phyloP scores from a whole-genome alignment of 2,329 filamentous ascomycete genomes.

The Eutypella sp. region DNA sequence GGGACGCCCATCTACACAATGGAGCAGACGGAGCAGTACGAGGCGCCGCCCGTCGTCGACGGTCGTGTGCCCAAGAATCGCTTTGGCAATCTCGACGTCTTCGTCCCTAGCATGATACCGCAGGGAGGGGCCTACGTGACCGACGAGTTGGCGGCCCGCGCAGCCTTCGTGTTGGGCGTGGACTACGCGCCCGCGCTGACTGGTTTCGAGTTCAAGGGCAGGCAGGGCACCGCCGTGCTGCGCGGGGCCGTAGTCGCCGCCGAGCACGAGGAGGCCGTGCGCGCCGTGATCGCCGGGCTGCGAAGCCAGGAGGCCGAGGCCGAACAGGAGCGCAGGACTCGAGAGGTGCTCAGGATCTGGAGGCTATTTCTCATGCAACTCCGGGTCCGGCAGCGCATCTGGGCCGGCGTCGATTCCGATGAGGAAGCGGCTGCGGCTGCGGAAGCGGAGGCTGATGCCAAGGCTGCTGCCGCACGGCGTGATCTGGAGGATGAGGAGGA shows the following conservation, averaged over 20 bases:
- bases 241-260: conserved; percentile 71
- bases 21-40: conserved; percentile 68
- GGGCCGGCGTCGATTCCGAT: conserved; percentile 48
- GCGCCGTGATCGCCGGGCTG: conserved; percentile 63
- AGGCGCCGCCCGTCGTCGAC: conserved; percentile 67
- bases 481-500: conserved; percentile 27
- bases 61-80: conserved; percentile 83
- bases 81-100: conserved; percentile 91
- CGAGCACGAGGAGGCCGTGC: conserved; percentile 67
- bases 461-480: conserved; percentile 18
- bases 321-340: conserved; percentile 57
- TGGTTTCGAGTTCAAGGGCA: conserved; percentile 82
- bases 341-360: conserved; percentile 63
- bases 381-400: conserved; percentile 70
- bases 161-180: conserved; percentile 70
- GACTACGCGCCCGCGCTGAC: conserved; percentile 88
- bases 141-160: conserved; percentile 56
- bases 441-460: conserved; percentile 10
- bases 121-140: conserved; percentile 70
- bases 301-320: conserved; percentile 59
- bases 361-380: conserved; percentile 72
- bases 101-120: conserved; percentile 88
- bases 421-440: conserved; percentile 35
- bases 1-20: conserved; percentile 55
- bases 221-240: conserved; percentile 78